These are phyloP conservation scores for Cairneyella variabilis DNA, from an alignment of 495 filamentous ascomycete genomes.

Conservation along the genomic window DNA sequence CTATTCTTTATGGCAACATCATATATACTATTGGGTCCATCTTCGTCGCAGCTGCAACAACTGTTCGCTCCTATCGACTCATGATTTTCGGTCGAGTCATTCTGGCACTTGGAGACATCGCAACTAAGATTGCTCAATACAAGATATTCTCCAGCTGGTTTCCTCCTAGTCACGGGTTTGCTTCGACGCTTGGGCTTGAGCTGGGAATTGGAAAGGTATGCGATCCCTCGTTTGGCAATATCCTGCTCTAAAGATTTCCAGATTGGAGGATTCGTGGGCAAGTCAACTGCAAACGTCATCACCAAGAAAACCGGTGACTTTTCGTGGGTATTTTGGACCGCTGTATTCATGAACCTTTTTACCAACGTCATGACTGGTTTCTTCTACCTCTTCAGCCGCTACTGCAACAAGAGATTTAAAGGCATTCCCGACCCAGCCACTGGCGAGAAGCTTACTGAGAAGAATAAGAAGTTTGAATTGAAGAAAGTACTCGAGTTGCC, in stretches of 20 bases:
- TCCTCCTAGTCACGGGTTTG: slow-evolving; percentile 42
- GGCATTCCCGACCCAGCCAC: slow-evolving; percentile 36
- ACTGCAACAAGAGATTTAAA: slow-evolving; percentile 31
- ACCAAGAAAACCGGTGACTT: slow-evolving; percentile 41
- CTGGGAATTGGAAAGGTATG: slow-evolving; percentile 38
- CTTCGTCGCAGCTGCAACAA: slow-evolving; percentile 37
- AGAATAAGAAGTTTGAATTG: slow-evolving; percentile 42
- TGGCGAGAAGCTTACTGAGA: slow-evolving; percentile 38
- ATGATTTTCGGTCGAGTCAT: slow-evolving; percentile 42
- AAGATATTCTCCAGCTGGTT: slow-evolving; percentile 50
- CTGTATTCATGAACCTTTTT: slow-evolving; percentile 47
- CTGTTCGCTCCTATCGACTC: slow-evolving; percentile 37
- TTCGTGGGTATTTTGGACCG: slow-evolving; percentile 42
- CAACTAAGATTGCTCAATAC: slow-evolving; percentile 43
- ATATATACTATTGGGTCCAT: slow-evolving; percentile 44
- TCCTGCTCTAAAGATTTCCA: not conserved
- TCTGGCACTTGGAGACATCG: slow-evolving; percentile 40
- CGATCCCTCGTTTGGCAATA: not conserved
- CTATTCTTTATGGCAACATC: slow-evolving; percentile 43
- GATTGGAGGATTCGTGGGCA: slow-evolving; percentile 35
- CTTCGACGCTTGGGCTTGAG: slow-evolving; percentile 35
- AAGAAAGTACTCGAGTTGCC: slow-evolving; percentile 40
- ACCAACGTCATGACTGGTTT: slow-evolving; percentile 35
- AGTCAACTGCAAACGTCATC: slow-evolving; percentile 37
- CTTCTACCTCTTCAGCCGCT: slow-evolving; percentile 41